Conservation (phyloP, 257 asterid genomes). For the Gentiana macrophylla region DNA sequence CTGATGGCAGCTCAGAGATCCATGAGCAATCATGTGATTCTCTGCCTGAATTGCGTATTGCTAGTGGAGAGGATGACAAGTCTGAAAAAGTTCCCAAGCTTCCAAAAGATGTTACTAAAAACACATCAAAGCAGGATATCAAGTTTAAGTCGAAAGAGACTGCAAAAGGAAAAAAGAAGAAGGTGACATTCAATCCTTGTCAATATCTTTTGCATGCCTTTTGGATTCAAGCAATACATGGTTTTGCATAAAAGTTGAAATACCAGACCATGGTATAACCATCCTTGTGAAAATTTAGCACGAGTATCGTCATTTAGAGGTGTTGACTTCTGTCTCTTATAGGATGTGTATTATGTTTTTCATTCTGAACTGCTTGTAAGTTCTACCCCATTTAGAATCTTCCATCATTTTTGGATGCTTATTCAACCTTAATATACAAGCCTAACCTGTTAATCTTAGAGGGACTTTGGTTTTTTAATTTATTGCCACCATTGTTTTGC, state of each 20-base stretch:
- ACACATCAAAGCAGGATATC: slow-evolving; percentile 41
- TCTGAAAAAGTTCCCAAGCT: slow-evolving; percentile 27
- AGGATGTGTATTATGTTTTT: neutral
- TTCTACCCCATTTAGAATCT: too few species aligned
- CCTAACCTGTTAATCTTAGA: neutral
- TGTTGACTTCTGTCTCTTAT: too few species aligned
- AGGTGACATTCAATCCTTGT: slow-evolving; percentile 30
- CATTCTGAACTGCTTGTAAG: too few species aligned
- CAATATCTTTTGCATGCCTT: neutral
- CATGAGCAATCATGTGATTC: slow-evolving; percentile 30
- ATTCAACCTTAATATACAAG: too few species aligned
- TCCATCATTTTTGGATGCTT: too few species aligned
- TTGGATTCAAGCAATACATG: neutral
- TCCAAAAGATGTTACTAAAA: slow-evolving; percentile 26
- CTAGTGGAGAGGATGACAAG: slow-evolving; percentile 26
- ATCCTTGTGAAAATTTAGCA: too few species aligned
- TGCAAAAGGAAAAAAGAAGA: slow-evolving; percentile 65
- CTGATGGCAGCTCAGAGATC: slow-evolving; percentile 21
- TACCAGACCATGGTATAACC: too few species aligned
- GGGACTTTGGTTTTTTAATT: neutral
- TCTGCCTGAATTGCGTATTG: slow-evolving; percentile 26
- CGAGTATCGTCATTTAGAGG: too few species aligned
- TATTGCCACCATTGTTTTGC: too few species aligned
- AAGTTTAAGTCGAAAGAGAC: slow-evolving; percentile 38
- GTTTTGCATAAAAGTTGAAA: too few species aligned